Conservation (phyloP, 2,329 filamentous ascomycete species). For the Monosporascus sp. region DNA sequence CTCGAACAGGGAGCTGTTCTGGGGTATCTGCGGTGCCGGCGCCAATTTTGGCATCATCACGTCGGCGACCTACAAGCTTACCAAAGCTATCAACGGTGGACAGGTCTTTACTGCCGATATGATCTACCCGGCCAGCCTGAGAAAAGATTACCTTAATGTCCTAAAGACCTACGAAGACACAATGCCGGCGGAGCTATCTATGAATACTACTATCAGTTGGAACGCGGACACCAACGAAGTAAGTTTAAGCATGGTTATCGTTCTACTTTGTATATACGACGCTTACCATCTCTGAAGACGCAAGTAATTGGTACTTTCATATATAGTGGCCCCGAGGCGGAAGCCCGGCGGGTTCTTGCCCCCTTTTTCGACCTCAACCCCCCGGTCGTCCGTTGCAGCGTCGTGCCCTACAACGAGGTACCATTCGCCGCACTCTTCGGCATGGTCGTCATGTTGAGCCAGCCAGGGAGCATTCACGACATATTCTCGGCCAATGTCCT, state of each 20-base stretch:
- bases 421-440: constrained; percentile 1
- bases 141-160: constrained; percentile 2
- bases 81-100: constrained; percentile 4
- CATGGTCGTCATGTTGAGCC: not conserved
- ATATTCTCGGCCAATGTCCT: constrained; percentile 7
- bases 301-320: constrained; percentile 9
- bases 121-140: constrained; percentile 2
- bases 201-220: constrained; percentile 5
- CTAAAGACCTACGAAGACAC: constrained; percentile 2
- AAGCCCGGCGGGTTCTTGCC: constrained; percentile 4
- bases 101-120: constrained; percentile 8
- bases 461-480: not conserved
- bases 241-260: not conserved
- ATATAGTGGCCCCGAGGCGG: constrained; percentile 9
- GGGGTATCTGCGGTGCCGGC: constrained; percentile 17
- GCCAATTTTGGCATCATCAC: constrained; percentile 17
- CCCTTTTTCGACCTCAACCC: constrained; percentile 10
- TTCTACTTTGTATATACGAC: not conserved
- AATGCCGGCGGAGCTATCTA: constrained; percentile 4
- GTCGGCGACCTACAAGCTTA: constrained; percentile 12
- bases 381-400: not conserved
- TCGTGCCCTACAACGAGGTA: constrained; percentile 3
- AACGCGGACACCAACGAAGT: constrained; percentile 2
- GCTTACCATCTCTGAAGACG: constrained; percentile 7
- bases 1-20: constrained; percentile 15